These are phyloP conservation scores for Reutealis trisperma DNA, from an alignment of 345 rosid species.

Conservation along the genomic window DNA sequence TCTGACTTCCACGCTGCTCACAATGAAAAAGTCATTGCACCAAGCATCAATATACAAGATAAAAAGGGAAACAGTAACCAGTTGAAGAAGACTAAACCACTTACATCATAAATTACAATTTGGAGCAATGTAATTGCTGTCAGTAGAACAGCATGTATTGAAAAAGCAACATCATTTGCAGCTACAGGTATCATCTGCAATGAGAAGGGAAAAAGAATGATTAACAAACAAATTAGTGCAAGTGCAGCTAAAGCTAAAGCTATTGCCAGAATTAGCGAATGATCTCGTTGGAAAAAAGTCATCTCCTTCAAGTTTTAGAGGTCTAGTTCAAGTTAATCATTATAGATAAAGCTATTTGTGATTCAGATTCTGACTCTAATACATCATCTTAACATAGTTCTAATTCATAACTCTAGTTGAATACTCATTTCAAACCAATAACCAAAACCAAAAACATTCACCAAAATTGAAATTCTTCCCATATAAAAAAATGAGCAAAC, in stretches of 20 bases:
- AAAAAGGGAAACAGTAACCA: not conserved
- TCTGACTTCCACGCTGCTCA: conserved; percentile 80
- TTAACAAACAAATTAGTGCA: not conserved
- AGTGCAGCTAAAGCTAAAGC: not conserved
- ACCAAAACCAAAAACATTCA: not conserved
- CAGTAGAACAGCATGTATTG: conserved; percentile 83
- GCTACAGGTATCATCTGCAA: conserved; percentile 97
- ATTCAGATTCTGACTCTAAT: not conserved
- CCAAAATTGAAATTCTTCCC: not conserved
- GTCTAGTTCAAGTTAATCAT: not conserved
- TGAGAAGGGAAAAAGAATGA: not conserved
- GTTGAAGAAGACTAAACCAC: conserved; percentile 20
- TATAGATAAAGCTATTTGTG: not conserved
- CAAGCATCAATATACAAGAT: conserved; percentile 1
- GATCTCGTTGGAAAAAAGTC: no score
- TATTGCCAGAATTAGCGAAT: no score
- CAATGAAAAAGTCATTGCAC: not conserved
- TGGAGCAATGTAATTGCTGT: conserved; percentile 68
- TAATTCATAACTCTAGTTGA: not conserved
- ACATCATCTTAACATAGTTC: not conserved
- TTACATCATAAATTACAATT: conserved; percentile 76
- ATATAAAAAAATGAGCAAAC: not conserved
- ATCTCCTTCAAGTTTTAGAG: not conserved
- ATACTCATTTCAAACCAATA: not conserved
- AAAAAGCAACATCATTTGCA: conserved; percentile 90